Evolutionary conservation across 139 green algal species (phyloP).

Genomic region (Desmodesmus armatus): DNA sequence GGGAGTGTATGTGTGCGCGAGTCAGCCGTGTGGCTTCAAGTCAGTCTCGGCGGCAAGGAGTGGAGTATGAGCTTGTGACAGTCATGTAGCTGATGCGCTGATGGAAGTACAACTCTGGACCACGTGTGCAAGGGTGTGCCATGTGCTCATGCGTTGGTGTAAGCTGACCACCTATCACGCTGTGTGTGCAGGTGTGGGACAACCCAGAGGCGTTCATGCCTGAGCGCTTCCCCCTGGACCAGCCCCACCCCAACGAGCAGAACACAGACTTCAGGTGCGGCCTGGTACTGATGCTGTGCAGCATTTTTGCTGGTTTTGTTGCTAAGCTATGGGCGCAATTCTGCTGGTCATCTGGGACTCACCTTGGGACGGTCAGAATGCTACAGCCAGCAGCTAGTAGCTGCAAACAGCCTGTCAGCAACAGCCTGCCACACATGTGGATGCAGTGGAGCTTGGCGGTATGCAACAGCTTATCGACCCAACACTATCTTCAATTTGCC

Average conservation of each 20-base stretch:
- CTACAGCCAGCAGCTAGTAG: not conserved
- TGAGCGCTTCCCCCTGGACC: conserved; percentile 94
- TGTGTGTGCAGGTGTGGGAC: conserved; percentile 41
- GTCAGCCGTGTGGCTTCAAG: too few relatives aligned
- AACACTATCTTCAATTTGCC: too few relatives aligned
- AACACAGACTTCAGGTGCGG: conserved; percentile 94
- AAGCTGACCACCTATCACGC: too few relatives aligned
- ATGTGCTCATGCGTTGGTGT: too few relatives aligned
- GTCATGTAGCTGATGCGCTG: too few relatives aligned
- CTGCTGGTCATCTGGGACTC: not conserved
- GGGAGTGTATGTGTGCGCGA: too few relatives aligned
- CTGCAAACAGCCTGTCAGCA: not conserved
- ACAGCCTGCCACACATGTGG: not conserved
- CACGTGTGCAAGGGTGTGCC: too few relatives aligned
- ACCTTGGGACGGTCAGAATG: not conserved
- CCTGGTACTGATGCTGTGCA: not conserved
- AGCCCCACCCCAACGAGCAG: conserved; percentile 91
- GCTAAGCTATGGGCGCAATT: too few relatives aligned
- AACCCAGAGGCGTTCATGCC: conserved; percentile 86
- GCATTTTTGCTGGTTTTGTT: not conserved
- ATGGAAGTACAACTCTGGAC: too few relatives aligned
- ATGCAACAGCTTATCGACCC: not conserved
- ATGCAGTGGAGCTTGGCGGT: not conserved
- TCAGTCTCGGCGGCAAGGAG: too few relatives aligned
- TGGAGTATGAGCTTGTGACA: too few relatives aligned